phyloP scores from a whole-genome alignment of 2,329 filamentous ascomycete species.

The Fusarium aywerte region DNA sequence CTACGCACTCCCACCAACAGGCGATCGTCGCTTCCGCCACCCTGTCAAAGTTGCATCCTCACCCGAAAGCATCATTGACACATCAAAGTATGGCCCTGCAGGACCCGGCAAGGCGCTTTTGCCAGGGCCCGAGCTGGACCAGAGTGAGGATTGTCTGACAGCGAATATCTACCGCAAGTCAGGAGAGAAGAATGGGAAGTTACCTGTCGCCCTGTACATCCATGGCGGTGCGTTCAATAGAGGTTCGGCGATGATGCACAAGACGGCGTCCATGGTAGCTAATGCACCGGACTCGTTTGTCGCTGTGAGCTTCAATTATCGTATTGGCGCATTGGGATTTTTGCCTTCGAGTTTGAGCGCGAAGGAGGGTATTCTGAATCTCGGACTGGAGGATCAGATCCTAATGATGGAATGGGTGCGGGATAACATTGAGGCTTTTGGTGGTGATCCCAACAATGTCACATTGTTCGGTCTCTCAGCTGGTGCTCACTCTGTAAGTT shows the following conservation, averaged over 20 bases:
- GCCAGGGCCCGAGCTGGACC: slow-evolving; percentile 41
- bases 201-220: slow-evolving; percentile 65
- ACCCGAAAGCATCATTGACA: slow-evolving; percentile 47
- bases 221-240: slow-evolving; percentile 62
- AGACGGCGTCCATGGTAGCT: slow-evolving; percentile 70
- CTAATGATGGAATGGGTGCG: slow-evolving; percentile 64
- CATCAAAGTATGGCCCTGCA: slow-evolving; percentile 53
- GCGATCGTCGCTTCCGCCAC: slow-evolving; percentile 58
- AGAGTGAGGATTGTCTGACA: slow-evolving; percentile 65
- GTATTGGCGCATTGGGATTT: slow-evolving; percentile 70
- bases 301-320: slow-evolving; percentile 61
- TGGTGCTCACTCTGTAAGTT: slow-evolving; percentile 61
- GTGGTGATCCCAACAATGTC: slow-evolving; percentile 62
- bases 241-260: slow-evolving; percentile 62
- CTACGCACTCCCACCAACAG: slow-evolving; percentile 59
- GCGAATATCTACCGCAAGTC: slow-evolving; percentile 62
- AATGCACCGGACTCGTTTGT: slow-evolving; percentile 63
- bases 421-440: slow-evolving; percentile 64
- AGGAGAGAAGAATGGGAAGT: slow-evolving; percentile 34
- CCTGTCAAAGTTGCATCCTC: slow-evolving; percentile 47
- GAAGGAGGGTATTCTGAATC: slow-evolving; percentile 64
- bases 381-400: slow-evolving; percentile 64
- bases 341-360: slow-evolving; percentile 63
- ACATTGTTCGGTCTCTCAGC: slow-evolving; percentile 53
- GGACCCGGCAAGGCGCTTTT: slow-evolving; percentile 42